Evolutionary conservation across 495 filamentous ascomycete genomes (phyloP).

Genomic region (Jackrogersella multiformis): DNA sequence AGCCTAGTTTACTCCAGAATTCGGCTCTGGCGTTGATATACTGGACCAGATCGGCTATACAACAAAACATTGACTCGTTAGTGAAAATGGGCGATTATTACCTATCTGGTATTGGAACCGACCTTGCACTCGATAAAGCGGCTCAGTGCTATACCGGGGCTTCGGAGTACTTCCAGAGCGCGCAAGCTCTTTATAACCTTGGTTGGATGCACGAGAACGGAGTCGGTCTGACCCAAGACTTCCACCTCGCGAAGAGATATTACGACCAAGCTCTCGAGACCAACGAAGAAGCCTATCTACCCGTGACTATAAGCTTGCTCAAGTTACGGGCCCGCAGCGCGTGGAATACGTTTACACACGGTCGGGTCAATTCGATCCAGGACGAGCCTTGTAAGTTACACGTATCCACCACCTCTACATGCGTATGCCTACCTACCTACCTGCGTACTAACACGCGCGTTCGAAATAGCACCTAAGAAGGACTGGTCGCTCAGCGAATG

Average conservation of each 20-base stretch:
- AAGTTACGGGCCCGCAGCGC: constrained; percentile 85
- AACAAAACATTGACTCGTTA: constrained; percentile 90
- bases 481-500: constrained; percentile 82
- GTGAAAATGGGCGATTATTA: constrained; percentile 99
- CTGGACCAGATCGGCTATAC: constrained; percentile 95
- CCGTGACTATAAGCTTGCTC: constrained; percentile 85
- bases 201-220: constrained; percentile 99
- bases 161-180: constrained; percentile 87
- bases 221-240: constrained; percentile 91
- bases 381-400: constrained; percentile 80
- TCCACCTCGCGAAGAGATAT: constrained; percentile 94
- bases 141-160: constrained; percentile 92
- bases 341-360: constrained; percentile 93
- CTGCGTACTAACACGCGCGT: constrained; percentile 19
- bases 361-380: constrained; percentile 87
- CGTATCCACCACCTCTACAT: neutral
- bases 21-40: constrained; percentile 85
- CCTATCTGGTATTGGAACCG: constrained; percentile 77
- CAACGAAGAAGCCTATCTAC: constrained; percentile 93
- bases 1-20: constrained; percentile 69
- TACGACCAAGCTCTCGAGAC: constrained; percentile 93
- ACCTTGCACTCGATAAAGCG: constrained; percentile 82
- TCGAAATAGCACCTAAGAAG: constrained; percentile 66
- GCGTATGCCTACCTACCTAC: neutral
- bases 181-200: constrained; percentile 95